phyloP scores from a whole-genome alignment of 1,139 yeast genomes.

The Geotrichum candidum region DNA sequence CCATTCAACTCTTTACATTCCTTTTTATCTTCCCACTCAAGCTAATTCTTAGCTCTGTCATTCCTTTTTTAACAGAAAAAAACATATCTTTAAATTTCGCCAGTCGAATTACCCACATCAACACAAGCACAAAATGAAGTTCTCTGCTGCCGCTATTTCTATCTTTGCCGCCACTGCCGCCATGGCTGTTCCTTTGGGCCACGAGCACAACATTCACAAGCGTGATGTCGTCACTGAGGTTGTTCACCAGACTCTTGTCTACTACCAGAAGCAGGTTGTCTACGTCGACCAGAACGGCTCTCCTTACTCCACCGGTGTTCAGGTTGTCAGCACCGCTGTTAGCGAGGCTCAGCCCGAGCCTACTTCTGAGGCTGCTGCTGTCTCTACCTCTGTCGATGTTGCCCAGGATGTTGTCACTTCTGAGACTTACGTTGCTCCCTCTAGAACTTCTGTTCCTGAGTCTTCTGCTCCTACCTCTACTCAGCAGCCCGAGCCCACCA shows the following conservation, averaged over 20 bases:
- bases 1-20: background rate
- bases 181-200: slow-evolving; percentile 11
- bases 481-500: slow-evolving; percentile 20
- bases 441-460: slow-evolving; percentile 13
- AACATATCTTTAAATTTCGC: background rate
- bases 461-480: slow-evolving; percentile 18
- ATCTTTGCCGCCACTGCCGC: slow-evolving; percentile 7
- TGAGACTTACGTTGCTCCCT: background rate
- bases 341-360: slow-evolving; percentile 30
- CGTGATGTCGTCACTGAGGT: slow-evolving; percentile 33
- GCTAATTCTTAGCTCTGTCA: slow-evolving; percentile 1
- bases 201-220: slow-evolving; percentile 20
- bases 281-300: slow-evolving; percentile 34
- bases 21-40: background rate
- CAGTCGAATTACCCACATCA: background rate
- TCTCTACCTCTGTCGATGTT: slow-evolving; percentile 17
- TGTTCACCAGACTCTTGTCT: slow-evolving; percentile 31
- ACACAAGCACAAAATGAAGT: slow-evolving; percentile 7
- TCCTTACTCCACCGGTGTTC: slow-evolving; percentile 31
- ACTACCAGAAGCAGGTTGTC: slow-evolving; percentile 34
- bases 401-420: background rate
- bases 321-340: slow-evolving; percentile 28
- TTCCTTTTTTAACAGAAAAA: background rate
- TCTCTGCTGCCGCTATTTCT: slow-evolving; percentile 5
- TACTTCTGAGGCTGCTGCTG: slow-evolving; percentile 14